Base-by-base conservation (phyloP, 257 asterid species). In the Solanum commersonii region DNA sequence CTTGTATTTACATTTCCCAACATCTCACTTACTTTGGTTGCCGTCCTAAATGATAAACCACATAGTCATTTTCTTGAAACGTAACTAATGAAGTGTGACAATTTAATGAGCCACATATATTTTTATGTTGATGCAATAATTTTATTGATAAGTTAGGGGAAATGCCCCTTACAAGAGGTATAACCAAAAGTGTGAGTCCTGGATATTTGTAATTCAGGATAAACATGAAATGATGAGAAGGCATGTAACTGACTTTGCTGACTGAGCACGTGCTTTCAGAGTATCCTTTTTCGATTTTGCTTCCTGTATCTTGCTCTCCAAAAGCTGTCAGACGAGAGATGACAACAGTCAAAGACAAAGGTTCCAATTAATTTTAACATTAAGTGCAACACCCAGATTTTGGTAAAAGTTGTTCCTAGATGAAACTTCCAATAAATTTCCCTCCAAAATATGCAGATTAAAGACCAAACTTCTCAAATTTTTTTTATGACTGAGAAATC, bases 251-350 rank as follows among this genome's bases (percentile, higher is more conserved):
- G 63, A 97, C 99, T 97, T 97, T 87, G 99, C 99, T 86, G 99
- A 94, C 77, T 97, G 99, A 72, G 99, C 99, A 78, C 99, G 95
- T 59, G 99, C 99, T 96, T 95, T 97, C 88, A 97, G 93, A 86
- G 99, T 97, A 89, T 97, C 98, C 86, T 96, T 97, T 92, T 97
- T 97, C 42, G 99, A 96, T 89, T 89, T 97, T 4, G 99, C 99
- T 90, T 97, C 99, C 88, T 95, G 98, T 92, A 96, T 97, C 94
- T 97, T 97, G 95, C 98, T 95, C 90, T 97, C 99, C 88, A 97
- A 90, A 78, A 97, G 93, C 99, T 96, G 95, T 34, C 79, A 84
- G 87, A 85, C 70, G 86, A 88, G 79, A 88, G 85, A 87, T 33
- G 68, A 84, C 13, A 77, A 34, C 38, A 60, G 88, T 86, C 31